Base-by-base conservation (phyloP, 1,284 basidiomycete genomes). In the Melampsora larici-populina region DNA sequence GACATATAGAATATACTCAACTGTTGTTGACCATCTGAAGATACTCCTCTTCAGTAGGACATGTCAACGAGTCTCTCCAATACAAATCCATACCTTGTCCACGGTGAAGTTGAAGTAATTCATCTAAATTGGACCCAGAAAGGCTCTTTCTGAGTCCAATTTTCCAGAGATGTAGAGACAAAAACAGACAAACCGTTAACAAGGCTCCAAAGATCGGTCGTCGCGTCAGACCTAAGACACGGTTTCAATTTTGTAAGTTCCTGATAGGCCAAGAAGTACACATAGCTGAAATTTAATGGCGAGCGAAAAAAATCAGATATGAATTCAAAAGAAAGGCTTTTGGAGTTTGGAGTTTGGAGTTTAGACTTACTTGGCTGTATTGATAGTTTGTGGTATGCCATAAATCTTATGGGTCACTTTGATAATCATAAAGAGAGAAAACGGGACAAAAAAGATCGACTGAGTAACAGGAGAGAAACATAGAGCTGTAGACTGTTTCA, bases 11-110 rank as follows among this genome's bases (percentile, higher is more conserved):
- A 40, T 64, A 26, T 1, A 17, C 87, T 89, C 81, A 80, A 96
- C 94, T 97, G 80, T 97, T 92, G 84, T 95, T 93, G 49, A 98
- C 95, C 96, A 99, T 99, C 33, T 88, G 86, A 64, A 99, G 87
- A 81, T 99, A 99, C 81, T 98, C 93, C 78, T 93, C 91, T 84
- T 99, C 96, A 0, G 91, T 93, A 0, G 97, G 96, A 84, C 96
- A 98, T 71, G 88, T 90, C 29, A 98, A 84, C 13, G 90, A 91
- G 82, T 99, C 97, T 73, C 96, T 87, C 94, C 95, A 99, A 65
- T 95, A 89, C 6, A 99, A 87, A 81, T 99, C 97, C 60, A 97
- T 88, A 0, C 97, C 97, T 84, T 99, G 96, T 0, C 96, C 96
- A 1, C 96, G 90, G 84, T 98, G 96, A 4, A 99, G 87, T 46